Base-by-base conservation (phyloP, 2,329 filamentous ascomycete species). In the Sclerotinia trifoliorum region DNA sequence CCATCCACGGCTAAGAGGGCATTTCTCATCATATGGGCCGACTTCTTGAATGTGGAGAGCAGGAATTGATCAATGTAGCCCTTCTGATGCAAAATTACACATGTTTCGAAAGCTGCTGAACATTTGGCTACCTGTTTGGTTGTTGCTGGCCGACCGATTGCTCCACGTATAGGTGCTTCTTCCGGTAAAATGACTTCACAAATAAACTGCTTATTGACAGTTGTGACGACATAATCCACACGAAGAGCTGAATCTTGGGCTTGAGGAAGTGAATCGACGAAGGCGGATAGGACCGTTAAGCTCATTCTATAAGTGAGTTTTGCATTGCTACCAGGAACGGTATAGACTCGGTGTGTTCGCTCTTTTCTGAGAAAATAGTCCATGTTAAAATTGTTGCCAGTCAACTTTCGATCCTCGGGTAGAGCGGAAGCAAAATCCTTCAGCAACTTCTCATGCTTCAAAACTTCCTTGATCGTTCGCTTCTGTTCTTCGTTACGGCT, bases 71-170 rank as follows among this genome's bases (percentile, higher is more conserved):
- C 87, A 6, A 99, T 82, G 69, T 90, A 87, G 2, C 85, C 85
- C 65, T 85, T 84, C 69, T 86, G 82, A 60, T 89, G 83, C 21
- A 99, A 83, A 70, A 87, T 77, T 1, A 93, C 77, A 75, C 94
- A 97, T 63, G 90, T 87, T 75, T 93, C 87, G 77, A 94, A 98
- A 0, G 95, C 94, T 3, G 94, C 94, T 0, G 94, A 92, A 72
- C 92, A 92, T 78, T 95, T 96, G 5, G 95, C 94, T 24, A 90
- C 80, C 42, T 88, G 83, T 78, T 97, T 98, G 68, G 84, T 91
- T 10, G 82, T 77, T 67, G 89, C 86, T 0, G 86, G 80, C 10
- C 80, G 82, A 6, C 95, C 94, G 17, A 83, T 82, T 6, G 86
- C 83, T 42, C 86, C 88, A 67, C 84, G 85, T 48, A 97, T 81